Percentiles rank a stretch among this genome's conserved stretches.
phyloP scores from a whole-genome alignment of 495 filamentous ascomycete genomes.

The Penicillium atrosanguineum region DNA sequence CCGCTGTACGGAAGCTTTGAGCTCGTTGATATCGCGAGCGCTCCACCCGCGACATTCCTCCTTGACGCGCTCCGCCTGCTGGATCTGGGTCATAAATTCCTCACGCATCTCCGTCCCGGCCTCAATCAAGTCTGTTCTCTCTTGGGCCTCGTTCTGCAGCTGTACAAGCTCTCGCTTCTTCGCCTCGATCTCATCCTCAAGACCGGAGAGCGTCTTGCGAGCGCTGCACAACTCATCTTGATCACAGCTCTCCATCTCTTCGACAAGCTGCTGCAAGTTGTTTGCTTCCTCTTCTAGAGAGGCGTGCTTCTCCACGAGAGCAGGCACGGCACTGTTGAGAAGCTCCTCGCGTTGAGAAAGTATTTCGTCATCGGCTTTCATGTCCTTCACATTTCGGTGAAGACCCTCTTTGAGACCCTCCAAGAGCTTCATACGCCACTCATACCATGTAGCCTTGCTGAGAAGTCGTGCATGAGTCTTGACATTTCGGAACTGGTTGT shows the following conservation, averaged over 20 bases:
- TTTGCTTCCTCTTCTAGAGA: conserved; percentile 62
- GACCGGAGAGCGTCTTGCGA: conserved; percentile 57
- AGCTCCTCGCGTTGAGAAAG: conserved; percentile 65
- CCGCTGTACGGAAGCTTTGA: conserved; percentile 67
- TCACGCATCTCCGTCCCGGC: conserved; percentile 61
- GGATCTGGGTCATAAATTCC: conserved; percentile 68
- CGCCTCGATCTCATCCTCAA: conserved; percentile 65
- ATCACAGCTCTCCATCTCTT: conserved; percentile 76
- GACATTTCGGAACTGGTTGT: conserved; percentile 94
- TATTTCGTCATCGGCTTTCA: conserved; percentile 70
- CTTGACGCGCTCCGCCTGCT: conserved; percentile 76
- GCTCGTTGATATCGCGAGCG: conserved; percentile 65
- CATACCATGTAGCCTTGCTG: conserved; percentile 96
- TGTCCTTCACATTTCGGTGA: conserved; percentile 66
- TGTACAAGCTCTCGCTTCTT: conserved; percentile 65
- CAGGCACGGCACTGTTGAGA: conserved; percentile 63
- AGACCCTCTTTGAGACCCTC: conserved; percentile 79
- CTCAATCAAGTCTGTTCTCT: conserved; percentile 60
- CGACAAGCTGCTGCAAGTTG: conserved; percentile 64
- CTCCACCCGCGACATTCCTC: conserved; percentile 91
- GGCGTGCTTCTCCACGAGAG: conserved; percentile 53
- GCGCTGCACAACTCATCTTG: conserved; percentile 70
- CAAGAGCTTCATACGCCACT: conserved; percentile 92
- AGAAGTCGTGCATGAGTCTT: conserved; percentile 86
- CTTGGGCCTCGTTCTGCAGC: conserved; percentile 59